Evolutionary conservation across 2,329 filamentous ascomycete species (phyloP), one percentile per base, ranked within the genome.

Genomic region (Paecilomyces niveus): DNA sequence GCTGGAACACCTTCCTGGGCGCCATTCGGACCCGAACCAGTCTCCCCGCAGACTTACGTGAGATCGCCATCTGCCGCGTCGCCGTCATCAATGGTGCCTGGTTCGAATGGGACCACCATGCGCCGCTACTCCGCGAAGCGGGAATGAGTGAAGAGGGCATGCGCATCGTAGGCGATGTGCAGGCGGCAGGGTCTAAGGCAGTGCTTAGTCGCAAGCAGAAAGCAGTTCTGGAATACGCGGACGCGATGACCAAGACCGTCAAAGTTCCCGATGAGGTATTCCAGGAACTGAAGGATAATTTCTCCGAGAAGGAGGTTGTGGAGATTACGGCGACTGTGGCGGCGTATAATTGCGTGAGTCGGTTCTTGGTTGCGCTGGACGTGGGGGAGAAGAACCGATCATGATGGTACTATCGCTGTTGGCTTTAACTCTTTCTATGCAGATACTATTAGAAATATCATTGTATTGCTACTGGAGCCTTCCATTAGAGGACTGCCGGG

Each of bases 21-120:
- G 75, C 82, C 39, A 82, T 85, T 52, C 80, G 83, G 52, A 82
- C 79, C 1, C 71, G 74, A 58, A 85, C 81, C 5, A 78, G 75
- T 11, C 72, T 85, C 2, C 68, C 79, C 2, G 71, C 75, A 2
- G 69, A 75, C 33, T 67, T 91, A 56, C 85, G 89, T 64, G 90
- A 96, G 78, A 79, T 92, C 18, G 87, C 89, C 63, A 92, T 96
- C 65, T 90, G 85, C 67, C 83, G 90, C 54, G 89, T 95, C 13
- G 91, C 91, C 11, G 86, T 88, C 15, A 82, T 90, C 66, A 96
- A 95, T 74, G 74, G 81, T 18, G 91, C 91, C 1, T 90, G 88
- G 85, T 95, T 92, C 73, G 91, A 96, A 73, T 95, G 89, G 90
- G 83, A 78, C 35, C 84, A 90, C 57, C 91, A 96, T 70, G 86